Conservation (phyloP, 1,284 basidiomycete species). For the Wolfiporia cocos region DNA sequence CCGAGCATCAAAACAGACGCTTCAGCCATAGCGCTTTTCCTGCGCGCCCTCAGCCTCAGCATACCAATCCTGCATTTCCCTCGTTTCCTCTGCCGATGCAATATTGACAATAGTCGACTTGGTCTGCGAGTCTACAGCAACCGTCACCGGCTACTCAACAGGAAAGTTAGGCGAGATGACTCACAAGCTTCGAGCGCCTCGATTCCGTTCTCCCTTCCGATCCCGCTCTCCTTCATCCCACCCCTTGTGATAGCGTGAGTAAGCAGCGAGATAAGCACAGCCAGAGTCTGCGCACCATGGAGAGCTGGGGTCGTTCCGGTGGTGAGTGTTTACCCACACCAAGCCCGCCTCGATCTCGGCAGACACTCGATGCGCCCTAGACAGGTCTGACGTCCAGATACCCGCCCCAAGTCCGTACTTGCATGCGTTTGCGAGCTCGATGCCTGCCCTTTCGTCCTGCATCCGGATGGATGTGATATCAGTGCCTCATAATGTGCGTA, state of each 20-base stretch:
- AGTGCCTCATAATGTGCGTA: background rate
- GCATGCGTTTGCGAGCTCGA: constrained; percentile 65
- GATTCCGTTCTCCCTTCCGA: constrained; percentile 76
- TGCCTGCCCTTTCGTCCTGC: constrained; percentile 59
- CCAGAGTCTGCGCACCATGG: constrained; percentile 58
- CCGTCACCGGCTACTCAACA: background rate
- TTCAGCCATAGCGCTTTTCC: constrained; percentile 29
- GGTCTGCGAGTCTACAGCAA: constrained; percentile 62
- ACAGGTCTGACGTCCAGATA: constrained; percentile 72
- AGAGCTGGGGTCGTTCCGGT: constrained; percentile 82
- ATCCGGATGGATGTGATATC: background rate
- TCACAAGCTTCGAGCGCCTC: constrained; percentile 73
- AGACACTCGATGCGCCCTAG: constrained; percentile 66
- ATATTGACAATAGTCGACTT: constrained; percentile 75
- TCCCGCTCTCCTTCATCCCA: constrained; percentile 80
- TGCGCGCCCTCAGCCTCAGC: constrained; percentile 49
- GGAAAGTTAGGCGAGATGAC: constrained; percentile 16
- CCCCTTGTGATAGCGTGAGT: constrained; percentile 44
- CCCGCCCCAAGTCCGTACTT: constrained; percentile 79
- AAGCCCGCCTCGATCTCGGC: constrained; percentile 65
- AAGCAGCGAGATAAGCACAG: background rate
- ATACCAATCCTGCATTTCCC: constrained; percentile 72
- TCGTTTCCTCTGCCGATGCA: constrained; percentile 51
- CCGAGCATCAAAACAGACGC: no score
- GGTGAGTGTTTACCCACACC: constrained; percentile 84